Base-by-base conservation (phyloP, 148 eudicot species). In the Fagopyrum esculentum region DNA sequence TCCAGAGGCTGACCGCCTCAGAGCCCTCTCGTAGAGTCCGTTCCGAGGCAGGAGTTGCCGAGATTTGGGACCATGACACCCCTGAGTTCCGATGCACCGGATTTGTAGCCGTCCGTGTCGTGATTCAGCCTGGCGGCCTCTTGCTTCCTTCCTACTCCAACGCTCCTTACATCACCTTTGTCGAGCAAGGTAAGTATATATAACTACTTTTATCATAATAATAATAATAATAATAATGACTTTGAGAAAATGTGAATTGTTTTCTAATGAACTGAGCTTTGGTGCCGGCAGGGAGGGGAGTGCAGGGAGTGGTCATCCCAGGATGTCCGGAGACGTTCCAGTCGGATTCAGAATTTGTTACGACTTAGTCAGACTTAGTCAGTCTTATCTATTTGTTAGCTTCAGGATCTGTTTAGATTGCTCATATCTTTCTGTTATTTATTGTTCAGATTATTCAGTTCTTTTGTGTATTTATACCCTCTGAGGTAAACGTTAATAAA, bases 311-410 rank as follows among this genome's bases (percentile, higher is more conserved):
- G 46, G 80, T 71, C 47, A 17, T 83, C 30, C 89, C 89, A 0
- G 96, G 95, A 1, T 90, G 95, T 72, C 81, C 95, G 0, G 89
- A 88, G 77, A 85, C 92, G 9, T 90, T 60, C 72, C 87, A 87
- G 56, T 72, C 89, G 5, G 73, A 71, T 15, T 7, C 16, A 22
- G 26, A 22, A n/a, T n/a, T n/a, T n/a, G n/a, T n/a, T n/a, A n/a
- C n/a, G n/a, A n/a, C n/a, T n/a, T n/a, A n/a, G n/a, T n/a, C n/a
- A n/a, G n/a, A n/a, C n/a, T n/a, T n/a, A n/a, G n/a, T n/a, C n/a
- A n/a, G n/a, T n/a, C n/a, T n/a, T n/a, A n/a, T n/a, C n/a, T n/a
- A n/a, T n/a, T n/a, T n/a, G n/a, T n/a, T n/a, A n/a, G n/a, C n/a
- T n/a, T n/a, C n/a, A n/a, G n/a, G n/a, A n/a, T n/a, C n/a, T n/a